Conservation (phyloP, 2,329 filamentous ascomycete genomes). For the Knufia petricola region DNA sequence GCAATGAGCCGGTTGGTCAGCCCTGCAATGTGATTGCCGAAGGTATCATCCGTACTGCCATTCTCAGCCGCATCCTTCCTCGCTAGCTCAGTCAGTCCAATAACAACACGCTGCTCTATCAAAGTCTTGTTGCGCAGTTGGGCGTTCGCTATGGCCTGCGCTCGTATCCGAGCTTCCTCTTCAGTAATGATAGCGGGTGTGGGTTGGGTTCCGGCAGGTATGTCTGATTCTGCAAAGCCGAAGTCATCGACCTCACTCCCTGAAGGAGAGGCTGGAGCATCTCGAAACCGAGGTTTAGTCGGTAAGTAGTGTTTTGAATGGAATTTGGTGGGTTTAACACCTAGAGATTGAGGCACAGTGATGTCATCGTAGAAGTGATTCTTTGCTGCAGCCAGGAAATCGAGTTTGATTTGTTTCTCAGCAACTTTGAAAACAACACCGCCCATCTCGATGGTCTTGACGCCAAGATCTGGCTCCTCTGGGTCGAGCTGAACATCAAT, state of each 20-base stretch:
- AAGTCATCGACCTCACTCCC: slow-evolving; percentile 12
- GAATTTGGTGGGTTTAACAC: slow-evolving; percentile 11
- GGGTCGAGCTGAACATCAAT: slow-evolving; percentile 60
- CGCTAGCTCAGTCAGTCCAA: slow-evolving; percentile 18
- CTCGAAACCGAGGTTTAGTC: slow-evolving; percentile 1
- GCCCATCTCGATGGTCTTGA: slow-evolving; percentile 51
- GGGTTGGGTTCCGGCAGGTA: slow-evolving; percentile 25
- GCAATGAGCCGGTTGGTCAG: slow-evolving; percentile 19
- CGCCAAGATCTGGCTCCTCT: slow-evolving; percentile 35
- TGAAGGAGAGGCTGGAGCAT: slow-evolving; percentile 15
- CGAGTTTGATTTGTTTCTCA: slow-evolving; percentile 55
- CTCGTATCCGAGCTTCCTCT: slow-evolving; percentile 17
- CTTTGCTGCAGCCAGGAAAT: slow-evolving; percentile 60
- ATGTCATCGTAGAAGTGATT: slow-evolving; percentile 28
- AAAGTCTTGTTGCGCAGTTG: slow-evolving; percentile 17
- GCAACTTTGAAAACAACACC: slow-evolving; percentile 54
- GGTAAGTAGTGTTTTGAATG: slow-evolving; percentile 11
- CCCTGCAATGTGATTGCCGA: slow-evolving; percentile 14
- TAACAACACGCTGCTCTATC: slow-evolving; percentile 20
- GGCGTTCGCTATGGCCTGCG: no score
- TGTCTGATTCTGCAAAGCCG: slow-evolving; percentile 20
- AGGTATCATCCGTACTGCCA: neutral
- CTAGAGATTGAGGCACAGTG: slow-evolving; percentile 12
- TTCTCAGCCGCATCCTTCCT: slow-evolving; percentile 10
- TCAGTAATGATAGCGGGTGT: slow-evolving; percentile 17